Conservation (phyloP, 768 basidiomycete genomes). For the Naganishia onofrii region DNA sequence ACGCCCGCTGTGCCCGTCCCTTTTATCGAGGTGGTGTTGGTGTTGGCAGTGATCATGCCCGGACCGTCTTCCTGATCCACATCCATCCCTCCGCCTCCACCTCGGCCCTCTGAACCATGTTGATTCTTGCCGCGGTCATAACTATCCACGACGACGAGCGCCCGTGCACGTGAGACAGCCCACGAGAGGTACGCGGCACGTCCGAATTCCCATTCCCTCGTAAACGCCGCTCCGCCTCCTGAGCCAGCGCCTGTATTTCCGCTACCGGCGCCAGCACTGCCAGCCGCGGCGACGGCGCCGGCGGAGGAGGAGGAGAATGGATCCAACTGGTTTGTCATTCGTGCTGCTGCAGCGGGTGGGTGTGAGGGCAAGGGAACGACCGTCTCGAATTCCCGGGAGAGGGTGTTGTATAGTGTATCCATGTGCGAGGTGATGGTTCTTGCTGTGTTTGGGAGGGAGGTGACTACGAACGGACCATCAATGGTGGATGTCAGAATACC, state of each 20-base stretch:
- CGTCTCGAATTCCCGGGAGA: constrained; percentile 55
- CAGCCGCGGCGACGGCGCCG: no score
- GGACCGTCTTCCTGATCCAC: background rate
- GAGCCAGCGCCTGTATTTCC: background rate
- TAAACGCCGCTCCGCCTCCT: constrained; percentile 47
- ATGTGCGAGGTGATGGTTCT: constrained; percentile 1
- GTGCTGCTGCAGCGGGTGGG: no score
- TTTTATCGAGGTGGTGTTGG: no score
- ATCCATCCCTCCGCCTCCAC: constrained; percentile 1
- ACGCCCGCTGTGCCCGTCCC: no score
- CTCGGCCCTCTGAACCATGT: background rate
- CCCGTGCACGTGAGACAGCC: constrained; percentile 54
- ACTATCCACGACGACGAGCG: no score
- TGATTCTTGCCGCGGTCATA: no score
- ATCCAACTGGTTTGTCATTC: no score
- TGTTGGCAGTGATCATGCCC: background rate
- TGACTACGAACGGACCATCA: no score
- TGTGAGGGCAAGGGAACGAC: constrained; percentile 58
- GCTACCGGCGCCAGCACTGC: background rate
- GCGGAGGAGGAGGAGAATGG: background rate
- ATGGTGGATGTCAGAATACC: no score
- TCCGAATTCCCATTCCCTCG: constrained; percentile 75
- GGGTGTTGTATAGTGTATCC: constrained; percentile 22
- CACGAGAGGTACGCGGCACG: constrained; percentile 73
- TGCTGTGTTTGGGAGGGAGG: constrained; percentile 25